Evolutionary conservation across 805 yeast genomes (phyloP), one percentile per base, ranked within the genome.

Genomic region (Nakazawaea sp.): DNA sequence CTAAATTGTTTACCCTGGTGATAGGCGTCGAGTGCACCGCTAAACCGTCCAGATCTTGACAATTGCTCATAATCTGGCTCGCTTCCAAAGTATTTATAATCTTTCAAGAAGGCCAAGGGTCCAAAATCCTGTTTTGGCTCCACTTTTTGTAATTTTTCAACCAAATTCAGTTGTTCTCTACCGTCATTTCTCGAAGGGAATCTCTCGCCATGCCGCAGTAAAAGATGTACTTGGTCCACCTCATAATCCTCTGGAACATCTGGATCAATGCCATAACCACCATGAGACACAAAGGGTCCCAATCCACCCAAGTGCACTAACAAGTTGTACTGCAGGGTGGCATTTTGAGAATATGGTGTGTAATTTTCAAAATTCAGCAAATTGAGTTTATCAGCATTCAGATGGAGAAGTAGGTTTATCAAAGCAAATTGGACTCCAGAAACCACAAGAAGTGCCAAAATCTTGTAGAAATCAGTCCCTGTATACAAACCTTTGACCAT

Each of bases 191-290:
- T 36, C 9, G 61, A 58, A 11, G 73, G 78, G 50, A 60, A 75
- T 36, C 83, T 61, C 49, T 75, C 83, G 12, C 81, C 82, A 43
- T 77, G 83, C 45, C 83, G 66, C 40, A 64, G 58, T 26, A 69
- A 46, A 45, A 69, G 50, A 45, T 70, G 70, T 7, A 73, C 81
- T 50, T 76, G 81, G 43, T 72, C 75, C 32, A 75, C 61, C 0
- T 54, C 46, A 51, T 81, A 74, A 25, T 64, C 64, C 1, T 47
- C 52, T 12, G 84, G 84, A 2, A 70, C 55, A 16, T 70, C 74
- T 29, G 72, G 61, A 32, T 64, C 59, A 32, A 77, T 68, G 12
- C 83, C 82, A 41, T 48, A 65, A 0, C 80, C 78, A 4, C 64
- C 59, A 36, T 68, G 61, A 41, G 66, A 69, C 10, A 66, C 49